Percentiles rank a stretch among this genome's conserved stretches.
phyloP scores from a whole-genome alignment of 768 basidiomycete genomes.

The Auricularia sp. region DNA sequence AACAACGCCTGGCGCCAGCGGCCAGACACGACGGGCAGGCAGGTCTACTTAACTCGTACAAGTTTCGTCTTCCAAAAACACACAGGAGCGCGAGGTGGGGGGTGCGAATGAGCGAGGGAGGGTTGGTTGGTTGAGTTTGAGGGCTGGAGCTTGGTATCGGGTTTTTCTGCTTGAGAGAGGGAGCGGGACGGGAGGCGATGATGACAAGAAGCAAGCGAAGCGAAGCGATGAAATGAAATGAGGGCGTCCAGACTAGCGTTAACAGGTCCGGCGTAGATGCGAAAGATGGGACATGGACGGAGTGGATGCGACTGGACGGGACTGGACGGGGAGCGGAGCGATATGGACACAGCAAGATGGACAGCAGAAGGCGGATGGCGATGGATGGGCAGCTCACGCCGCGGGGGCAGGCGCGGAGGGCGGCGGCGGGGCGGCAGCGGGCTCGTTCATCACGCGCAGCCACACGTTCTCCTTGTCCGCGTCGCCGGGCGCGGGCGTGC shows the following conservation, averaged over 20 bases:
- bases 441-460: neutral
- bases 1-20: neutral
- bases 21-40: neutral
- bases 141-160: neutral
- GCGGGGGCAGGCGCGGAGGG: neutral
- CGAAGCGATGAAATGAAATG: neutral
- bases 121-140: neutral
- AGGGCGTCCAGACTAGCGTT: neutral
- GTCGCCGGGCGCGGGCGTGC: neutral
- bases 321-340: neutral
- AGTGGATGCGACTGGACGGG: neutral
- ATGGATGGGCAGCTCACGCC: neutral
- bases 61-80: neutral
- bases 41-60: neutral
- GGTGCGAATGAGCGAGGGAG: neutral
- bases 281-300: neutral
- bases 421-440: neutral
- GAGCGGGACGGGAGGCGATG: neutral
- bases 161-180: neutral
- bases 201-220: neutral
- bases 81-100: neutral
- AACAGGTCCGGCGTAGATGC: no score
- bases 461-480: neutral
- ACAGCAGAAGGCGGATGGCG: neutral
- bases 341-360: conserved; percentile 1